Percentiles rank a stretch among this genome's conserved stretches.
Evolutionary conservation across 805 yeast species (phyloP).

Genomic region (Suhomyces kilbournensis): DNA sequence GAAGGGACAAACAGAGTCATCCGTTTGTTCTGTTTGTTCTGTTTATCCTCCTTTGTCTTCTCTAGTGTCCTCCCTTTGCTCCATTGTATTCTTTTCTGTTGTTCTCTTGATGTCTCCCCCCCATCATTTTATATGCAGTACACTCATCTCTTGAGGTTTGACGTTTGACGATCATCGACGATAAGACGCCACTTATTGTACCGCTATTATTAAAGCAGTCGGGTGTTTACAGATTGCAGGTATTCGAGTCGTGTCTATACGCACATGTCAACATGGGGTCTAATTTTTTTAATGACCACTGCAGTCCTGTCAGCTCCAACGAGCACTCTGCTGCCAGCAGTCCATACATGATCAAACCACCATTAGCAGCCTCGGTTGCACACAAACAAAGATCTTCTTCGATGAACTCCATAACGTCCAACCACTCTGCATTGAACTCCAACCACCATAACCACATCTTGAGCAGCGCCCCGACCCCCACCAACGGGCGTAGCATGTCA

Average conservation of each 20-base stretch:
- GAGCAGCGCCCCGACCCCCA: slow-evolving; percentile 12
- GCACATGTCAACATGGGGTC: slow-evolving; percentile 4
- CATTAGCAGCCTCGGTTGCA: slow-evolving; percentile 9
- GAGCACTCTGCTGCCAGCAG: slow-evolving; percentile 10
- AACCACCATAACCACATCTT: slow-evolving; percentile 1
- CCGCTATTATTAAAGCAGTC: neutral
- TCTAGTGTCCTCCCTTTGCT: no score
- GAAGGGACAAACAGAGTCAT: no score
- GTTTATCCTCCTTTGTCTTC: no score
- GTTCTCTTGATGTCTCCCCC: neutral
- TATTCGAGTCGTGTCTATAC: neutral
- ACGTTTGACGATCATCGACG: neutral
- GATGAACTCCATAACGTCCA: slow-evolving; percentile 16
- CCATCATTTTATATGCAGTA: neutral
- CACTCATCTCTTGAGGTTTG: neutral
- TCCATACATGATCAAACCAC: slow-evolving; percentile 13
- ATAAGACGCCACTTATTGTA: neutral
- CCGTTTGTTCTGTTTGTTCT: no score
- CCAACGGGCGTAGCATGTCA: slow-evolving; percentile 32
- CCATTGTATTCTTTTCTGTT: no score
- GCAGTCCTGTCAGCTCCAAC: slow-evolving; percentile 9
- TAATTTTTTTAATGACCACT: slow-evolving; percentile 12
- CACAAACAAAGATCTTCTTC: slow-evolving; percentile 33
- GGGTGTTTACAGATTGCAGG: neutral
- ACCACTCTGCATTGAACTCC: slow-evolving; percentile 2